phyloP scores from a whole-genome alignment of 1,139 yeast species.

The Kluyveromyces sp. region DNA sequence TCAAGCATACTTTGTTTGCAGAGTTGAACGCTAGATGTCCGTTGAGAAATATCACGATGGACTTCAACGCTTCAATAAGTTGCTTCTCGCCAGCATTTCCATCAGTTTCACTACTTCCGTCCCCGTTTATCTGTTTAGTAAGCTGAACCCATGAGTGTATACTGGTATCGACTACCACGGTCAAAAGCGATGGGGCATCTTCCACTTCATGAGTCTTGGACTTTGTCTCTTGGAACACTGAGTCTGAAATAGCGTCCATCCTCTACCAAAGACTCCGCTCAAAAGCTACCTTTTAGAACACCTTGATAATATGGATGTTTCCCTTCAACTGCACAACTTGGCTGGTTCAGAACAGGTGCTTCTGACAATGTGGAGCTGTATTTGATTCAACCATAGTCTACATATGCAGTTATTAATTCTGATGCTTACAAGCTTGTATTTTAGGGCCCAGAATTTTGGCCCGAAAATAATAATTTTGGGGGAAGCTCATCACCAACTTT shows the following conservation, averaged over 20 bases:
- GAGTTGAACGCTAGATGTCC: constrained; percentile 84
- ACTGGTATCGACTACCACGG: constrained; percentile 71
- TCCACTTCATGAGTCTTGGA: constrained; percentile 32
- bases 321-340: too few relatives aligned
- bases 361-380: too few relatives aligned
- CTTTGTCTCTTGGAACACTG: constrained; percentile 41
- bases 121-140: constrained; percentile 22
- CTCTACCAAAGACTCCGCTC: not conserved
- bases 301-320: not conserved
- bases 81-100: constrained; percentile 14
- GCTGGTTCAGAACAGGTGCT: too few relatives aligned
- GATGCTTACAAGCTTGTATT: too few relatives aligned
- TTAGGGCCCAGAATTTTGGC: not conserved
- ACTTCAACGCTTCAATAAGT: constrained; percentile 25
- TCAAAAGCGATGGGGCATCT: constrained; percentile 77
- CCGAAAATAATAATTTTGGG: not conserved
- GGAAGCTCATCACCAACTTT: not conserved
- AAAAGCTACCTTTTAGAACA: not conserved
- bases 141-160: constrained; percentile 70
- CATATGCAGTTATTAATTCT: too few relatives aligned
- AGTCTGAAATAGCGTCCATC: constrained; percentile 75
- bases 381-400: too few relatives aligned
- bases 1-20: constrained; percentile 76
- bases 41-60: constrained; percentile 43
- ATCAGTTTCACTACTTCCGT: not conserved